These are phyloP conservation scores for Amanita muscaria DNA, from an alignment of 768 basidiomycete genomes.

Conservation along the genomic window DNA sequence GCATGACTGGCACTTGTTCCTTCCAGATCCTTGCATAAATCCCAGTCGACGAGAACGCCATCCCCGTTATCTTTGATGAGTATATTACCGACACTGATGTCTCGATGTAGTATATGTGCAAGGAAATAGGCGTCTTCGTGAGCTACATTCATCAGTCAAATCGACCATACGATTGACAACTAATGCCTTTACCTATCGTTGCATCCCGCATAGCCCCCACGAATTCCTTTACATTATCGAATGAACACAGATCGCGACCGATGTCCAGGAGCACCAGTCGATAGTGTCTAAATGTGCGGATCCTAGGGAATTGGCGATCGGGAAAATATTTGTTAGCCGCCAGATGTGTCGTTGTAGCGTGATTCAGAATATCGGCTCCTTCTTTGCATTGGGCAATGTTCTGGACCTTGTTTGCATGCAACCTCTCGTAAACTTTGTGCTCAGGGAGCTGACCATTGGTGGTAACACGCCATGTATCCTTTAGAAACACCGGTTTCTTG, in stretches of 20 bases:
- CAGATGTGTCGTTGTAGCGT: not conserved
- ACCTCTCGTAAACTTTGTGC: constrained; percentile 1
- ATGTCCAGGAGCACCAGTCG: not conserved
- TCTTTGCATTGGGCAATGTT: constrained; percentile 4
- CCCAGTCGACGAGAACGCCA: constrained; percentile 10
- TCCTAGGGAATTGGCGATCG: not conserved
- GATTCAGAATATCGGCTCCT: not conserved
- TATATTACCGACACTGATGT: constrained; percentile 3
- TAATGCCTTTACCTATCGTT: constrained; percentile 1
- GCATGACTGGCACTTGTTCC: not conserved
- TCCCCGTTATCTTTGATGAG: not conserved
- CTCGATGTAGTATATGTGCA: constrained; percentile 2
- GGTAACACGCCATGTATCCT: constrained; percentile 9
- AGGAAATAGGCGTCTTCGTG: not conserved
- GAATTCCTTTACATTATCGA: not conserved
- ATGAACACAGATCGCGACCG: not conserved
- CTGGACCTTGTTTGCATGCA: not conserved
- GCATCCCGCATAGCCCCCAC: constrained; percentile 3
- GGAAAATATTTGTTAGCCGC: not conserved
- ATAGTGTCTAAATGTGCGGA: constrained; percentile 2
- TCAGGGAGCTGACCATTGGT: not conserved
- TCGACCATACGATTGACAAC: not conserved
- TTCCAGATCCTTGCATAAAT: constrained; percentile 4
- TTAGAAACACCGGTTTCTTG: constrained; percentile 6
- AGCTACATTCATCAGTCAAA: constrained; percentile 1